A percentile compares a stretch with the other conserved stretches of the same genome.
These are phyloP conservation scores for Hanseniaspora valbyensis DNA, from an alignment of 805 yeast species.

Conservation along the genomic window DNA sequence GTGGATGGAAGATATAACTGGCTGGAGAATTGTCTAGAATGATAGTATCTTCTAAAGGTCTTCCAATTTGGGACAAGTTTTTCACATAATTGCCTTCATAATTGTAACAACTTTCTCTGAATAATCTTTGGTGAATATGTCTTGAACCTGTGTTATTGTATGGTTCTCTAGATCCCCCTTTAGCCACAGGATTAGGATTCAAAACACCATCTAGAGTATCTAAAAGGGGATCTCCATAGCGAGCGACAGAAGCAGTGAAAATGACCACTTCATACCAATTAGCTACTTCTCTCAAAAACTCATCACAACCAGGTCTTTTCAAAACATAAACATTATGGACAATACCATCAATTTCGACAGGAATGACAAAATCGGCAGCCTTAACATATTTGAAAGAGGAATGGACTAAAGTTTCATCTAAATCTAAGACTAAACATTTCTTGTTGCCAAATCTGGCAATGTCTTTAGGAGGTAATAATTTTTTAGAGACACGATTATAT, in stretches of 20 bases:
- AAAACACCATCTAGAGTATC: slow-evolving; percentile 73
- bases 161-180: slow-evolving; percentile 30
- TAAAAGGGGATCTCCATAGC: slow-evolving; percentile 91
- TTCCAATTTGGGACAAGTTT: slow-evolving; percentile 84
- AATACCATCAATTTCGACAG: slow-evolving; percentile 90
- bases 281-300: slow-evolving; percentile 73
- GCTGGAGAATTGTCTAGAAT: slow-evolving; percentile 97
- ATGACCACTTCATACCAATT: slow-evolving; percentile 87
- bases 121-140: slow-evolving; percentile 78
- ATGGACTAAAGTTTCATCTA: slow-evolving; percentile 94
- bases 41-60: slow-evolving; percentile 75
- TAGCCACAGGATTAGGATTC: slow-evolving; percentile 10
- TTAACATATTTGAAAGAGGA: slow-evolving; percentile 84
- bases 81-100: slow-evolving; percentile 92
- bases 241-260: slow-evolving; percentile 89
- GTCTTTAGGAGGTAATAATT: slow-evolving; percentile 46
- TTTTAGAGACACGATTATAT: slow-evolving; percentile 51
- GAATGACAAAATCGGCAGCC: slow-evolving; percentile 91
- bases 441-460: slow-evolving; percentile 39
- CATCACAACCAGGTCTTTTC: slow-evolving; percentile 96
- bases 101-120: slow-evolving; percentile 87
- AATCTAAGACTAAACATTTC: slow-evolving; percentile 80
- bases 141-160: slow-evolving; percentile 30
- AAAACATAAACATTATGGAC: slow-evolving; percentile 91
- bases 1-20: slow-evolving; percentile 95